These are phyloP conservation scores for Abelmoschus esculentus DNA, from an alignment of 345 rosid genomes.

Conservation along the genomic window DNA sequence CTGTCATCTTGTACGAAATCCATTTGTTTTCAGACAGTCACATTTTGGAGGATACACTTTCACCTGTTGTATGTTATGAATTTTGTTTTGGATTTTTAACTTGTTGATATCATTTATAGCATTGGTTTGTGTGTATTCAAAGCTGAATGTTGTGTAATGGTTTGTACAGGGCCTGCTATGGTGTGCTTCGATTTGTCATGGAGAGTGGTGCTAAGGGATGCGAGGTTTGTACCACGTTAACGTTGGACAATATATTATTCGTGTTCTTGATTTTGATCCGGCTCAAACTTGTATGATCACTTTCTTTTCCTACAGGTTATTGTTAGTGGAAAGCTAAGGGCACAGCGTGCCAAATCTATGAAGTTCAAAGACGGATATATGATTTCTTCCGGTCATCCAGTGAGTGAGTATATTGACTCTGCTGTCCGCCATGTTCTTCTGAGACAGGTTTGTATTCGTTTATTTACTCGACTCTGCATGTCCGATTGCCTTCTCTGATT, in stretches of 20 bases:
- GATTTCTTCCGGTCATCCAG: conserved; percentile 95
- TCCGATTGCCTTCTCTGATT: neutral
- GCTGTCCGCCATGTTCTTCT: conserved; percentile 83
- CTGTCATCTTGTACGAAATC: neutral
- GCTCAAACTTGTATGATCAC: neutral
- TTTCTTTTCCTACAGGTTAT: conserved; percentile 41
- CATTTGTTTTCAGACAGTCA: neutral
- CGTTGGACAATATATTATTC: neutral
- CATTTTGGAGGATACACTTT: neutral
- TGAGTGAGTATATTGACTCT: conserved; percentile 75
- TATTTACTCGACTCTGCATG: neutral
- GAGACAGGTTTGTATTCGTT: conserved; percentile 52
- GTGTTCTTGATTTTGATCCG: no score
- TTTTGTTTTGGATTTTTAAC: no score
- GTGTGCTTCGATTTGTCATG: conserved; percentile 76
- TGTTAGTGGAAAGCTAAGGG: conserved; percentile 86
- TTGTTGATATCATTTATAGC: neutral
- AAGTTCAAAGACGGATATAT: conserved; percentile 93
- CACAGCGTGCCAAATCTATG: conserved; percentile 91
- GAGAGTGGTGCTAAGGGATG: conserved; percentile 94
- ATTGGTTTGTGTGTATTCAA: neutral
- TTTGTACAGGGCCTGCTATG: conserved; percentile 68
- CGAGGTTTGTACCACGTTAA: conserved; percentile 36
- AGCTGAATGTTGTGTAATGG: neutral
- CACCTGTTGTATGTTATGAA: no score